Base-by-base conservation (phyloP, 1,284 basidiomycete species). In the Gyrodon tennesseensis region DNA sequence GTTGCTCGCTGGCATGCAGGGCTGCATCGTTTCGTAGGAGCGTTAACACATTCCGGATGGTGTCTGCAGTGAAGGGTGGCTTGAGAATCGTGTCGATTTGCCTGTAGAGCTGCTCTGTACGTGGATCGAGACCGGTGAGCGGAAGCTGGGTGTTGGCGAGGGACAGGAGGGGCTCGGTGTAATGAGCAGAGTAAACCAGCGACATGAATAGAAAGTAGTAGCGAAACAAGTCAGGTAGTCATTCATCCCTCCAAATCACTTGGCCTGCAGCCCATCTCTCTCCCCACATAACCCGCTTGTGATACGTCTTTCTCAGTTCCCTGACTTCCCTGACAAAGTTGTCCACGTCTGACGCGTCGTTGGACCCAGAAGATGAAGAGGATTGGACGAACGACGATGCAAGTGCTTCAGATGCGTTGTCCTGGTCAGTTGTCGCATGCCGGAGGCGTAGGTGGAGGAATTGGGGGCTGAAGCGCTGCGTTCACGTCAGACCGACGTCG, bases 241-340 rank as follows among this genome's bases (percentile, higher is more conserved):
- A 84, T 68, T 86, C 85, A 65, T 88, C 87, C 63, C 82, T 76
- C 94, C 94, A 96, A 34, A 84, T 84, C 8, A 96, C 93, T 69
- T 93, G 88, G 3, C 92, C 92, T 39, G 86, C 82, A 2, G 86
- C 81, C 92, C 94, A 96, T 70, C 90, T 83, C 72, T 94, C 91
- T 25, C 88, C 86, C 91, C 92, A 96, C 75, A 96, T 89, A 7
- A 88, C 87, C 37, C 94, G 83, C 76, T 95, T 95, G 76, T 97
- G 94, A 76, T 94, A 96, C 23, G 84, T 82, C 79, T 93, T 94
- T 69, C 94, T 80, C 49, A 89, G 77, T 61, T 93, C 92, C 74
- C 89, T 93, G 80, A 94, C 96, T 73, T 94, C 88, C 72, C 82
- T 86, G 56, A 96, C 86, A 70, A 97, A 98, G 54, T 91, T 87